These are phyloP conservation scores for Cyclotella sp. DNA, from an alignment of 108 stramenopile species.

Conservation along the genomic window DNA sequence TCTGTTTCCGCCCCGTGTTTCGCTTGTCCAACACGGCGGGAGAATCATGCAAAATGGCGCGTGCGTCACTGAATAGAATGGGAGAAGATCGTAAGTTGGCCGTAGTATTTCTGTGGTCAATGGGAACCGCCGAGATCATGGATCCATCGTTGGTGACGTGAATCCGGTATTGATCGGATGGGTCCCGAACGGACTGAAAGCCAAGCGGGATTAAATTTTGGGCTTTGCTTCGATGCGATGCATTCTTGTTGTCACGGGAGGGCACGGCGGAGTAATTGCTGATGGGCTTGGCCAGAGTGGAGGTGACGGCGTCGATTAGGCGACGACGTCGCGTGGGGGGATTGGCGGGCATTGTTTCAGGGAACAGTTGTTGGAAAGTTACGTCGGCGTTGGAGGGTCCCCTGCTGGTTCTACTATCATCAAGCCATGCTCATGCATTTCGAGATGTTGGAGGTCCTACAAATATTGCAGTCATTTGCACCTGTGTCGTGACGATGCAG, in stretches of 20 bases:
- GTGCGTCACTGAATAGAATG: conserved; percentile 31
- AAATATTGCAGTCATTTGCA: too few species aligned
- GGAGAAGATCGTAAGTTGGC: conserved; percentile 18
- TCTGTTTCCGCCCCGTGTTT: neutral
- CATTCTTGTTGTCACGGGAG: too few species aligned
- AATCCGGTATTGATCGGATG: conserved; percentile 28
- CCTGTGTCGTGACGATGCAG: too few species aligned
- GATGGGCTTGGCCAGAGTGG: neutral
- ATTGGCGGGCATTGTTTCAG: neutral
- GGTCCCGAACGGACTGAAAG: neutral
- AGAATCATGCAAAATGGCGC: neutral
- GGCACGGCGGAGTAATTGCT: neutral
- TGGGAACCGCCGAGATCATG: conserved; percentile 47
- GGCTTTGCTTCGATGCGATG: too few species aligned
- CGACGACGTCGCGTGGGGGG: neutral
- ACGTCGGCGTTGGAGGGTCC: too few species aligned
- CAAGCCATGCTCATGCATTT: too few species aligned
- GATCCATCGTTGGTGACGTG: conserved; percentile 40
- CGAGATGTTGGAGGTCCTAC: too few species aligned
- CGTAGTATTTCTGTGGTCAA: neutral
- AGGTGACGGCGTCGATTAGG: neutral
- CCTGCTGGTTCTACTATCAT: too few species aligned
- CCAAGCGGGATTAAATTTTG: too few species aligned
- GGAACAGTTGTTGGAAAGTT: too few species aligned
- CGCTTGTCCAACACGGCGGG: neutral